Base-by-base conservation (phyloP, 345 rosid genomes). In the Bretschneidera sinensis region DNA sequence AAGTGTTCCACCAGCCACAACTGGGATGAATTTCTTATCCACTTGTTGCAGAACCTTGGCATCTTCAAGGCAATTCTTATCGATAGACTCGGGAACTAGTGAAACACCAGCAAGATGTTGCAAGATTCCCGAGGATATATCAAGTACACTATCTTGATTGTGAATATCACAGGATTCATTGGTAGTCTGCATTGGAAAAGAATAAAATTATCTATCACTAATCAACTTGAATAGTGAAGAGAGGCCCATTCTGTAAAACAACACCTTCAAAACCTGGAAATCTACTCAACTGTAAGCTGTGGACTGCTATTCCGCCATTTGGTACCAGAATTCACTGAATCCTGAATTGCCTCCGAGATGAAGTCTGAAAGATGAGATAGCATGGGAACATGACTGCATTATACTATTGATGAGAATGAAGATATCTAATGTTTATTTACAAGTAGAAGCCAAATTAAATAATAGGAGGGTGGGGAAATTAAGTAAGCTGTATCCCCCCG, bases 21-120 rank as follows among this genome's bases (percentile, higher is more conserved):
- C 76, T 19, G 97, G 97, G 62, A 94, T 87, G 71, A 84, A 94
- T 78, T 94, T 90, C 70, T 77, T 94, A 82, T 90, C 96, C 61
- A 94, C 81, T 74, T 90, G 97, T 20, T 64, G 85, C 59, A 90
- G 83, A 74, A 88, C 92, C 79, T 75, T 88, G 59, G 96, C 95
- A 60, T 81, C 73, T 59, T 70, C 75, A 25, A 94, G 87, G 74
- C 74, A 86, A 57, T 64, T 79, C 61, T 77, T 90, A 51, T 54
- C 68, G 45, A 90, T 78, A 62, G 84, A 81, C 64, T 76, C 80
- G 59, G 97, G 96, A 74, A 88, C 75, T 59, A 90, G 78, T 25
- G 76, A 83, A 68, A 77, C 79, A 47, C 85, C 78, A 63, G 85
- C 83, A 63, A 84, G 81, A 75, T 76, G 47, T 72, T 59, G 75